Evolutionary conservation across 176 grass and related monocot genomes (phyloP).

Genomic region (Musa troglodytarum): DNA sequence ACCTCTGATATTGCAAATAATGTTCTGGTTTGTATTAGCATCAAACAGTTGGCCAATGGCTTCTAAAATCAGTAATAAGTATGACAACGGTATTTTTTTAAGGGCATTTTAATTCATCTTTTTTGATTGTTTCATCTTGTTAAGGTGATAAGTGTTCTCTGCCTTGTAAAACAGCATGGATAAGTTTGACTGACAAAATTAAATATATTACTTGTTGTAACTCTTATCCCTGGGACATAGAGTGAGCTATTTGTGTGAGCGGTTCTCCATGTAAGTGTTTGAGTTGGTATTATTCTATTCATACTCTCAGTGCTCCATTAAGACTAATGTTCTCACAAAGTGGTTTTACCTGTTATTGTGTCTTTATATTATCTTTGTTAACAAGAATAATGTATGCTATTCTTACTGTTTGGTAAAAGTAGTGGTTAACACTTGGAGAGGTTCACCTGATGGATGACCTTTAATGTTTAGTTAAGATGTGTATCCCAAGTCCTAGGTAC

Average conservation of each 20-base stretch:
- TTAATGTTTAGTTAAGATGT: not conserved
- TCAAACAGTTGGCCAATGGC: too few species aligned
- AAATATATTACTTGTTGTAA: not conserved
- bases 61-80: too few species aligned
- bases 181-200: not conserved
- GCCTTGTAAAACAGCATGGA: not conserved
- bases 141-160: not conserved
- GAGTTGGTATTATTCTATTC: not conserved
- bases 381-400: too few species aligned
- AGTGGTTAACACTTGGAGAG: not conserved
- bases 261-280: not conserved
- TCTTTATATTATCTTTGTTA: not conserved
- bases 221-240: not conserved
- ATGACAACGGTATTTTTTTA: too few species aligned
- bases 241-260: not conserved
- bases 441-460: not conserved
- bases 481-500: not conserved
- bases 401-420: not conserved
- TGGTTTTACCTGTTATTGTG: too few species aligned
- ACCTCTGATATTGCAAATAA: not conserved
- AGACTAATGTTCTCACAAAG: too few species aligned
- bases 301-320: not conserved
- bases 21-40: too few species aligned
- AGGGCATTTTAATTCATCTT: not conserved
- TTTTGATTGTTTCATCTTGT: not conserved